phyloP scores from a whole-genome alignment of 1,284 basidiomycete species.

The Malassezia sp. region DNA sequence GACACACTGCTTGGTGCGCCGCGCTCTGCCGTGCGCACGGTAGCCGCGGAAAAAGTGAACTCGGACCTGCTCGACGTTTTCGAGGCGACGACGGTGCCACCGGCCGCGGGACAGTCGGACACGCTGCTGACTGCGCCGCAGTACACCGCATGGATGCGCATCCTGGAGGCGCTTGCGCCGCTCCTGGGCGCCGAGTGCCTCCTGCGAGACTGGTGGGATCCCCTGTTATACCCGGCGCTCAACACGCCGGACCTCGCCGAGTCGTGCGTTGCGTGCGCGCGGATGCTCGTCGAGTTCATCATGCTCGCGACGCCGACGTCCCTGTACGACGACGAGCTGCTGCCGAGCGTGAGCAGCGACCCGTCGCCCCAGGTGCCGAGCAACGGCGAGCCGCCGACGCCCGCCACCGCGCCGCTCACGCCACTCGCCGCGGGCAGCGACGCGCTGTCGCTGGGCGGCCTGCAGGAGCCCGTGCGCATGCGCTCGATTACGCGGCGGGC shows the following conservation, averaged over 20 bases:
- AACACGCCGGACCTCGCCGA: slow-evolving; percentile 21
- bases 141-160: too few relatives aligned
- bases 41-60: slow-evolving; percentile 6
- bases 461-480: too few relatives aligned
- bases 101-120: not conserved
- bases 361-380: slow-evolving; percentile 16
- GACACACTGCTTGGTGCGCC: not conserved
- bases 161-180: slow-evolving; percentile 23
- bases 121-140: too few relatives aligned
- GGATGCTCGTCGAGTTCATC: slow-evolving; percentile 27
- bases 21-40: not conserved
- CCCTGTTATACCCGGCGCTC: slow-evolving; percentile 33
- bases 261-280: slow-evolving; percentile 23
- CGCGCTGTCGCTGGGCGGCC: too few relatives aligned
- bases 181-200: slow-evolving; percentile 24
- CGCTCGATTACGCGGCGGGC: too few relatives aligned
- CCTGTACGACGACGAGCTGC: slow-evolving; percentile 31
- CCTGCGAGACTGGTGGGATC: slow-evolving; percentile 39
- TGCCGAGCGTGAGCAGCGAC: slow-evolving; percentile 9
- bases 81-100: not conserved
- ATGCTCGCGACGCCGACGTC: slow-evolving; percentile 25
- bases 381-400: slow-evolving; percentile 13
- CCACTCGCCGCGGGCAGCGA: too few relatives aligned
- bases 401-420: too few relatives aligned
- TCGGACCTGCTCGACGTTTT: slow-evolving; percentile 3